Percentiles rank a stretch among this genome's conserved stretches.
These are phyloP conservation scores for Sporothrix brunneoviolacea DNA, from an alignment of 2,329 filamentous ascomycete genomes.

Conservation along the genomic window DNA sequence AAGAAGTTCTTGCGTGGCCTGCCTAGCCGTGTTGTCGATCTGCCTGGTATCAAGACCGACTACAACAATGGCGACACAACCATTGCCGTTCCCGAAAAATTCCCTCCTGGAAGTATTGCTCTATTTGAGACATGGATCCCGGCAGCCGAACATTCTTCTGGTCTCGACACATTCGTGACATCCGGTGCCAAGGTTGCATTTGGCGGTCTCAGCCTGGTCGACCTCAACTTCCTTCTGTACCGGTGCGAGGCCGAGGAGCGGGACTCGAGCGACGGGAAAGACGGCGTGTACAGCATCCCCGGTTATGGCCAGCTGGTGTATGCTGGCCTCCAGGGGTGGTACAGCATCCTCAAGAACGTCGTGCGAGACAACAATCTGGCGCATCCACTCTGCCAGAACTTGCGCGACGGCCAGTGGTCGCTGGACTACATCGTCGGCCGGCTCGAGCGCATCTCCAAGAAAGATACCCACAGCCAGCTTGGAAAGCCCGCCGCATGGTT, in stretches of 20 bases:
- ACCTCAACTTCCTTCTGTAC: constrained; percentile 89
- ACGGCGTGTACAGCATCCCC: constrained; percentile 87
- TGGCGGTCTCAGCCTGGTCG: constrained; percentile 63
- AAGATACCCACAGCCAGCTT: constrained; percentile 56
- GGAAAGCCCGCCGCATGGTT: constrained; percentile 69
- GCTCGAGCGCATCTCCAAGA: constrained; percentile 63
- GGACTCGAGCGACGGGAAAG: constrained; percentile 68
- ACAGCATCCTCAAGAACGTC: constrained; percentile 81
- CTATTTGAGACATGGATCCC: constrained; percentile 96
- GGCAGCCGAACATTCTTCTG: constrained; percentile 72
- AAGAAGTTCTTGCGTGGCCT: constrained; percentile 68
- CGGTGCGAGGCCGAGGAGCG: constrained; percentile 83
- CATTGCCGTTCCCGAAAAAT: constrained; percentile 73
- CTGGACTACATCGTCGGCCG: constrained; percentile 80
- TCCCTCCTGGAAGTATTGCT: constrained; percentile 90
- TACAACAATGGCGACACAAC: constrained; percentile 65
- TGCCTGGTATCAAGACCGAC: constrained; percentile 68
- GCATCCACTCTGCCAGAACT: constrained; percentile 87
- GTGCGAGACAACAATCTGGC: constrained; percentile 85
- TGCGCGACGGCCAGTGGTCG: constrained; percentile 87
- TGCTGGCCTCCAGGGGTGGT: constrained; percentile 97
- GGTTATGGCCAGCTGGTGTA: constrained; percentile 81
- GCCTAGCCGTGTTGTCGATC: constrained; percentile 70
- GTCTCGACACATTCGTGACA: constrained; percentile 80
- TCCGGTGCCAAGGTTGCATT: constrained; percentile 76